phyloP scores from a whole-genome alignment of 2,329 filamentous ascomycete species.

The Hysterium pulicare region DNA sequence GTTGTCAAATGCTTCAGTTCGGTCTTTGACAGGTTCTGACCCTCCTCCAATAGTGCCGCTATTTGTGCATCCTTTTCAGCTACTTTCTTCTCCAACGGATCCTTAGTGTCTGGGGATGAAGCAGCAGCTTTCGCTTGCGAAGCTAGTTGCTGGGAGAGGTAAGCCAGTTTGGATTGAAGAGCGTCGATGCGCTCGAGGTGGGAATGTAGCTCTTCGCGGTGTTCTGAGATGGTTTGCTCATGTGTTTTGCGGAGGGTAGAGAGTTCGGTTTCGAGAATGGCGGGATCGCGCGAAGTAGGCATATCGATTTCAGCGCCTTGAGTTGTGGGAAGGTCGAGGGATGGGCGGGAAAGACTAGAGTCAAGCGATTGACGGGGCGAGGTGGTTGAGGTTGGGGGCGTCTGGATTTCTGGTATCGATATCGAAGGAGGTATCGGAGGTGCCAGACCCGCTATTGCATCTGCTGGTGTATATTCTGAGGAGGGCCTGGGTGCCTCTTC shows the following conservation, averaged over 20 bases:
- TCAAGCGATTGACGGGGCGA: conserved; percentile 34
- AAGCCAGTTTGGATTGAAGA: conserved; percentile 85
- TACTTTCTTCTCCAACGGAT: conserved; percentile 65
- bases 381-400: conserved; percentile 23
- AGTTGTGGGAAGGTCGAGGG: conserved; percentile 20
- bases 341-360: conserved; percentile 28
- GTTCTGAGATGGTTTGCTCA: conserved; percentile 52
- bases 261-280: conserved; percentile 43
- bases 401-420: conserved; percentile 32
- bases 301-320: conserved; percentile 39
- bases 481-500: conserved; percentile 22
- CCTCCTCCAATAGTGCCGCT: conserved; percentile 85
- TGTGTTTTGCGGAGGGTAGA: conserved; percentile 50
- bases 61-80: conserved; percentile 91
- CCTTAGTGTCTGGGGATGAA: conserved; percentile 50
- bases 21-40: conserved; percentile 78
- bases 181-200: conserved; percentile 90
- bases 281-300: conserved; percentile 19
- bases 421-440: too few relatives aligned
- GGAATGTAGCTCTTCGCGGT: conserved; percentile 77
- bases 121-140: conserved; percentile 68
- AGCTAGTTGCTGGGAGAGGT: conserved; percentile 75
- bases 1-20: conserved; percentile 81
- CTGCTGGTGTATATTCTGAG: conserved; percentile 19
- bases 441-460: conserved; percentile 14